Evolutionary conservation across 371 early-diverging fungal genomes (phyloP), one percentile per base, ranked within the genome.

Genomic region (Mortierella sp.): DNA sequence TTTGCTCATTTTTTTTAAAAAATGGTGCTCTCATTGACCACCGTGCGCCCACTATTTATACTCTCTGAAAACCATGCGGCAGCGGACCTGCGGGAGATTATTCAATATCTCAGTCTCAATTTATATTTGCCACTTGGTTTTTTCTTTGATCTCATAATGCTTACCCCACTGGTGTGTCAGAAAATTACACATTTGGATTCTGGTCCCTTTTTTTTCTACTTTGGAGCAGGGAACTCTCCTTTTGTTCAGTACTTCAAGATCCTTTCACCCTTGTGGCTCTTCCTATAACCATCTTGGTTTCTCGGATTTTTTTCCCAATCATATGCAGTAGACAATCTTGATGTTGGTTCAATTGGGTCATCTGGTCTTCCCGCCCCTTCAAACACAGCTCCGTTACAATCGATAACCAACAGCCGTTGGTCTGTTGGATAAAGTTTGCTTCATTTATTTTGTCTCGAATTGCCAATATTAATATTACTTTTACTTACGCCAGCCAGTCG

Each of bases 381-480:
- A 49, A 64, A 64, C 64, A 64, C 64, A 64, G 51, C 28, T 64
- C 51, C 64, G 35, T 45, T 45, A 6, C 4, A n/a, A n/a, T 26
- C 11, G 28, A 55, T 55, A 18, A 14, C 8, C 32, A 58, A 32
- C 59, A 45, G 12, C 35, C 22, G 28, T 52, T 51, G 28, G 63
- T 16, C 5, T 20, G 26, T 43, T 2, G 18, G 11, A 54, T 49
- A 22, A 22, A 18, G 60, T 43, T 49, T 12, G 2, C 54, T 37
- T 20, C 35, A 37, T n/a, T 65, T 55, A 54, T 10, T 6, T 39
- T 39, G 55, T 52, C 55, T 39, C 3, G 37, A 49, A 28, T 37
- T 22, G 1, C 1, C 5, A 6, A 3, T 57, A 22, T 20, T 26
- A n/a, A n/a, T 55, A 18, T 59, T 20, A 5, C 26, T 47, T 1